phyloP scores from a whole-genome alignment of 2,329 filamentous ascomycete genomes.

The Lojkania enalia region DNA sequence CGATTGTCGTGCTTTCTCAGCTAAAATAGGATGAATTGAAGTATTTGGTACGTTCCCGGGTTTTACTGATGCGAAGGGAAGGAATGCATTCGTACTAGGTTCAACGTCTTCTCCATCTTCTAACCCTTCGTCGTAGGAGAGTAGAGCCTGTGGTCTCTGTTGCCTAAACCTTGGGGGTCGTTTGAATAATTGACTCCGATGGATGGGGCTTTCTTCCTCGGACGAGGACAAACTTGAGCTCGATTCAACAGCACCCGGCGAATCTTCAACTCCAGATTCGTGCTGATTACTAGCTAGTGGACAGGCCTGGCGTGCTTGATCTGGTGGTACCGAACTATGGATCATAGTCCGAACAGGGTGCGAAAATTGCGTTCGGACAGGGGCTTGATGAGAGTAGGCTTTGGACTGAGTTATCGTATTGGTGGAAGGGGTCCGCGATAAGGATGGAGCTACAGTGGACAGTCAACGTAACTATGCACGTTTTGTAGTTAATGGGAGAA shows the following conservation, averaged over 20 bases:
- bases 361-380: conserved; percentile 29
- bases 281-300: conserved; percentile 3
- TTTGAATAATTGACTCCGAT: conserved; percentile 51
- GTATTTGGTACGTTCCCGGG: neutral
- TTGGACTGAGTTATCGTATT: conserved; percentile 51
- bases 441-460: conserved; percentile 23
- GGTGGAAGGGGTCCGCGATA: conserved; percentile 54
- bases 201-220: conserved; percentile 41
- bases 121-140: conserved; percentile 34
- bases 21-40: too few relatives aligned
- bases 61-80: conserved; percentile 49
- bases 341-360: conserved; percentile 30
- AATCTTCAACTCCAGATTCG: conserved; percentile 19
- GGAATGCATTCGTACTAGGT: conserved; percentile 48
- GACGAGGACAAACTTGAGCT: conserved; percentile 36
- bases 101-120: conserved; percentile 58
- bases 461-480: conserved; percentile 11
- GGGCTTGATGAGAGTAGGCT: conserved; percentile 26
- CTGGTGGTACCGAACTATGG: conserved; percentile 20
- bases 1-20: neutral
- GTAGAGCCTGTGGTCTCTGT: conserved; percentile 33
- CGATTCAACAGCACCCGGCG: conserved; percentile 27
- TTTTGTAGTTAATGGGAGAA: neutral
- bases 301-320: conserved; percentile 1
- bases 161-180: conserved; percentile 44